Evolutionary conservation across 2,329 filamentous ascomycete species (phyloP), one percentile per base, ranked within the genome.

Genomic region (Ramularia endophylla): DNA sequence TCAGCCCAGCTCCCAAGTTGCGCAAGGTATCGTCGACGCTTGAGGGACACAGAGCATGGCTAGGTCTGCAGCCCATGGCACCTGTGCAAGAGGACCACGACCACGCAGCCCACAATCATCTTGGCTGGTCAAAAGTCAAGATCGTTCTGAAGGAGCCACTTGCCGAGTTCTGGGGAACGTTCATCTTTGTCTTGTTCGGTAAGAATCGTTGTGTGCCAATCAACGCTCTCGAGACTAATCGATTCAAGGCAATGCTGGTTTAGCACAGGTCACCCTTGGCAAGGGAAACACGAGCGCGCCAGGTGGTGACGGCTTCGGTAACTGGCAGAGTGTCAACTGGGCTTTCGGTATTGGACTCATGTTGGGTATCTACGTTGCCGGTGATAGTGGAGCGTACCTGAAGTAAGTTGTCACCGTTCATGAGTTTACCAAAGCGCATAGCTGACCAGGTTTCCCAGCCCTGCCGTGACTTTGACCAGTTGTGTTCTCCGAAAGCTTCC

Each of bases 401-500:
- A 69, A 70, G 46, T 48, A 9, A 36, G 39, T 20, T 11, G n/a
- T n/a, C n/a, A n/a, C n/a, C n/a, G n/a, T n/a, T n/a, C n/a, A n/a
- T n/a, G n/a, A n/a, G n/a, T n/a, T n/a, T n/a, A n/a, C n/a, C n/a
- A n/a, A n/a, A n/a, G n/a, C n/a, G n/a, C n/a, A n/a, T n/a, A n/a
- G n/a, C 30, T 40, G 16, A 40, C 29, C 17, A 27, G 2, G 22
- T 16, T 5, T 33, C 9, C 11, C 29, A 83, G 82, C 57, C 80
- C 83, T 1, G 83, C 80, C 18, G 74, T 87, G 13, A 85, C 82
- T 2, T 71, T 87, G 25, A 72, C 76, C 46, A 83, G 80, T 63
- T 85, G 82, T 56, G 63, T 87, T 37, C 84, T 75, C 61, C 79
- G 83, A 41, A 74, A 77, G 41, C 73, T 84, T 20, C 80, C 83